Evolutionary conservation across 306 rosid species (phyloP), one percentile per base, ranked within the genome.

Genomic region (Cucurbita pepo): DNA sequence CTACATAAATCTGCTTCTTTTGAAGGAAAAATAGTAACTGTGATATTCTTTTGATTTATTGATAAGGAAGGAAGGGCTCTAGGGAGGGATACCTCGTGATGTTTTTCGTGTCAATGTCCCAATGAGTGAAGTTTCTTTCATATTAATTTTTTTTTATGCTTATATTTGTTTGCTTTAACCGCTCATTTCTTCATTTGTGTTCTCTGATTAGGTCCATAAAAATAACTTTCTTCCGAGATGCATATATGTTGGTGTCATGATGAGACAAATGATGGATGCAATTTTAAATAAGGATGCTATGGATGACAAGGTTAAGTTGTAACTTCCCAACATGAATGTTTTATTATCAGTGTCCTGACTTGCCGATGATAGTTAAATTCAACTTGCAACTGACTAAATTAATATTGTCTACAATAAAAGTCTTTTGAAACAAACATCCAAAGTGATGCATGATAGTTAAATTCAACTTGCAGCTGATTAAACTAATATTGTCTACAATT

Each of bases 261-360:
- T 90, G 67, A 85, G 91, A 72, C 93, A 94, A 76, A 90, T 93
- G 82, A 75, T 93, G 96, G 98, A 93, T 81, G 96, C 98, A 57
- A 81, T 83, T 81, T 82, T 93, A 76, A 93, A 90, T 73, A 86
- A 90, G 84, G 96, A 93, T 87, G 81, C 97, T 10, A 84, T 93
- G 91, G 98, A 93, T 81, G 98, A 93, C 84, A 93, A 93, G 97
- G 97, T 91, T 79, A 74, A 74, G 34, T 22, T 61, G 76, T 69
- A 30, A 8, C 54, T 66, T 54, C 37, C 63, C 37, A 61, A 50
- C 25, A 38, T 4, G 37, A 7, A 5, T 72, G 8, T 22, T 52
- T 16, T 36, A 19, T 55, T 54, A 76, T 21, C 18, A 1, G 47
- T 40, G 67, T 61, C 48, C 65, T 34, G 8, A 30, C 65, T 25